A percentile compares a stretch with the other conserved stretches of the same genome.
Evolutionary conservation across 2,329 filamentous ascomycete genomes (phyloP).

Genomic region (Uncinocarpus reesii): DNA sequence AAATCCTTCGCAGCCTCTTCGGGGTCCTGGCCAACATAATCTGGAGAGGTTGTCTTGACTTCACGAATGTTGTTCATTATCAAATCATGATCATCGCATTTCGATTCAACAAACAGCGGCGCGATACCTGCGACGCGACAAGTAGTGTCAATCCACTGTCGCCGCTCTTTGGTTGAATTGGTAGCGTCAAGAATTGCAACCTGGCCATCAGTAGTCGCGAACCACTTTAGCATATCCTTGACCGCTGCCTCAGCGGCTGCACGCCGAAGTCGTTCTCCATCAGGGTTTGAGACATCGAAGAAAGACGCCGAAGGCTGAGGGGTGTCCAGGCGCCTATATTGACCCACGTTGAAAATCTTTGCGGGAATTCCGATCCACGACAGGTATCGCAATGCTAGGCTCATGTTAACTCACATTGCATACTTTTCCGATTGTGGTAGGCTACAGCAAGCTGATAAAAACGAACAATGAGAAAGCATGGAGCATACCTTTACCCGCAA

Average conservation of each 20-base stretch:
- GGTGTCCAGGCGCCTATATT: slow-evolving; percentile 80
- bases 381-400: slow-evolving; percentile 75
- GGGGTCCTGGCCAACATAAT: slow-evolving; percentile 89
- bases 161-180: slow-evolving; percentile 82
- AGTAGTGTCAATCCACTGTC: slow-evolving; percentile 79
- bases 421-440: too few species aligned
- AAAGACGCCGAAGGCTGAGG: slow-evolving; percentile 89
- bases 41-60: slow-evolving; percentile 91
- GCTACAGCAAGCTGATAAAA: too few species aligned
- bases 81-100: slow-evolving; percentile 87
- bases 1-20: slow-evolving; percentile 87
- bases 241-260: slow-evolving; percentile 88
- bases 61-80: slow-evolving; percentile 98
- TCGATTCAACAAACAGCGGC: slow-evolving; percentile 91
- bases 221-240: slow-evolving; percentile 90
- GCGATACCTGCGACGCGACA: slow-evolving; percentile 70
- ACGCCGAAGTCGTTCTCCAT: slow-evolving; percentile 78
- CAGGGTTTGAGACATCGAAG: slow-evolving; percentile 81
- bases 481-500: slow-evolving; percentile 79
- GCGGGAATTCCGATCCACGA: slow-evolving; percentile 93
- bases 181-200: slow-evolving; percentile 95
- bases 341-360: slow-evolving; percentile 94
- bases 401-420: slow-evolving; percentile 6
- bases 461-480: neutral
- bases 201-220: slow-evolving; percentile 61